These are phyloP conservation scores for Sistotremastrum niveocremeum DNA, from an alignment of 768 basidiomycete genomes.

Conservation along the genomic window DNA sequence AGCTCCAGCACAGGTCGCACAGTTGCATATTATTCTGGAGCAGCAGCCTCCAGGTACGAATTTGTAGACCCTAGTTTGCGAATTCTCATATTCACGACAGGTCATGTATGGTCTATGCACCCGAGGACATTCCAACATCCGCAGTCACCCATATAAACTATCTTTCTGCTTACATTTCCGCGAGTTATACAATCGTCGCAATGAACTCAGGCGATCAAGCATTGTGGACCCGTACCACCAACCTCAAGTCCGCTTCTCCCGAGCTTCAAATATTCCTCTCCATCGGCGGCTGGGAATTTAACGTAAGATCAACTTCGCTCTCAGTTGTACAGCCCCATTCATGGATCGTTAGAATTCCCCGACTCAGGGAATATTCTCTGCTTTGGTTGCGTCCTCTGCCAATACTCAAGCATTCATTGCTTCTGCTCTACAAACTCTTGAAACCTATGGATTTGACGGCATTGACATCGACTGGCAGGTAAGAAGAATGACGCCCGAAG, in stretches of 20 bases:
- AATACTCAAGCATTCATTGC: neutral
- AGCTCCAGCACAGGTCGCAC: neutral
- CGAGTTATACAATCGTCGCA: neutral
- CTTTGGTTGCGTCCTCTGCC: neutral
- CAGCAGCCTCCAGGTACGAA: neutral
- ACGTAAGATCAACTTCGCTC: neutral
- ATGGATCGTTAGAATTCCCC: neutral
- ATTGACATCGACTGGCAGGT: neutral
- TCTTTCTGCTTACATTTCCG: neutral
- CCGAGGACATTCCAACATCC: neutral
- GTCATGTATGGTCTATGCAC: neutral
- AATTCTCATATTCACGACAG: neutral
- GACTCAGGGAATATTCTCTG: neutral
- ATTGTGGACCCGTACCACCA: constrained; percentile 1
- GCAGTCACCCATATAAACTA: constrained; percentile 1
- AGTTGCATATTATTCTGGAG: neutral
- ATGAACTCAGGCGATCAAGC: neutral
- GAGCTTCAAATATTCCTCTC: neutral
- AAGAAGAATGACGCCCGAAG: neutral
- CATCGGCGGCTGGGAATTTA: constrained; percentile 2
- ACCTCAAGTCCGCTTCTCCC: neutral
- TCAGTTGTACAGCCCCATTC: neutral
- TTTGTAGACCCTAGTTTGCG: neutral
- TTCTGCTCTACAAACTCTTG: neutral
- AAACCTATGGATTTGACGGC: constrained; percentile 1